Conservation (phyloP, 345 rosid genomes). For the Eucalyptus shirleyi region DNA sequence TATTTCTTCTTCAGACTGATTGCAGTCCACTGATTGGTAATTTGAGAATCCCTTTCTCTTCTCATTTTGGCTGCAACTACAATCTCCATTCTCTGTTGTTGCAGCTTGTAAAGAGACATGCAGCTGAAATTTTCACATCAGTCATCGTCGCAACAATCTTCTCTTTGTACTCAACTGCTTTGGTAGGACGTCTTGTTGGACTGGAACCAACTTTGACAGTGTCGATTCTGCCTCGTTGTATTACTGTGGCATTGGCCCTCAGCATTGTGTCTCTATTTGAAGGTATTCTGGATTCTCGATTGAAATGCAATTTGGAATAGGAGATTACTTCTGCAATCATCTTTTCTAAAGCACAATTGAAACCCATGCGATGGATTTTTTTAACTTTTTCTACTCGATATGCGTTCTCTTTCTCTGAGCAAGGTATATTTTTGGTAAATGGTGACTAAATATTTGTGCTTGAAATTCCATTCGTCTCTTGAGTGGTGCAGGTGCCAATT, state of each 20-base stretch:
- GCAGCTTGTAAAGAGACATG: constrained; percentile 94
- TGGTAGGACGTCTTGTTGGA: constrained; percentile 65
- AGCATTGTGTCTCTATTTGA: constrained; percentile 88
- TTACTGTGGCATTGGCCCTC: constrained; percentile 91
- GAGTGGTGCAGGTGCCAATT: constrained; percentile 51
- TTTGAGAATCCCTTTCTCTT: background rate
- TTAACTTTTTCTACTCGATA: background rate
- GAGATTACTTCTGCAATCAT: background rate
- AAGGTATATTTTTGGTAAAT: background rate
- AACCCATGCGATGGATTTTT: background rate
- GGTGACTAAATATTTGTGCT: background rate
- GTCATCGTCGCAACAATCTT: constrained; percentile 70
- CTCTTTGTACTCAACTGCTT: constrained; percentile 89
- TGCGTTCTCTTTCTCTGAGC: background rate
- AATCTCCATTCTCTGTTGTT: background rate
- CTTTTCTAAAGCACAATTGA: background rate
- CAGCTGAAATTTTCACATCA: constrained; percentile 88
- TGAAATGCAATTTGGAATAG: background rate
- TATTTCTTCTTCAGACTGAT: background rate
- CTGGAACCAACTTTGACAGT: constrained; percentile 65
- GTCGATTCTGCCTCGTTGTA: constrained; percentile 86
- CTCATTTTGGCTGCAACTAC: background rate
- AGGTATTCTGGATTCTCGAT: constrained; percentile 18
- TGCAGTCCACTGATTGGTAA: background rate
- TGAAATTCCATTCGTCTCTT: background rate